Conservation (phyloP, 176 grass and related monocot genomes). For the Hordeum marinum region DNA sequence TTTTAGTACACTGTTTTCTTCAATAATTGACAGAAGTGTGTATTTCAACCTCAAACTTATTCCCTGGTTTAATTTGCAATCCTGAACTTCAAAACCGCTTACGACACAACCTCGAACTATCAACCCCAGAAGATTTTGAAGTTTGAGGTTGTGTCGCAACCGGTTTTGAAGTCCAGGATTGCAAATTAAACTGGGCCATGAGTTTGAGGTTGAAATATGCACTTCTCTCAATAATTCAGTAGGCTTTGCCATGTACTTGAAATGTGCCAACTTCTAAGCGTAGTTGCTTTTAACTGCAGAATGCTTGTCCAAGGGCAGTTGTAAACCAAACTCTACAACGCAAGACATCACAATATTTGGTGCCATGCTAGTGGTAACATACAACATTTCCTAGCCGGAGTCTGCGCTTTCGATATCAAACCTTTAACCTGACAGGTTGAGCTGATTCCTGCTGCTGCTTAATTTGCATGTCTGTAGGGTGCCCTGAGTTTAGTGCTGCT, state of each 20-base stretch:
- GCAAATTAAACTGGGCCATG: no score
- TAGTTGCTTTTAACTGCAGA: constrained; percentile 34
- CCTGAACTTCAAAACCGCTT: no score
- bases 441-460: neutral
- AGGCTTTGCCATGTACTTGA: no score
- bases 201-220: no score
- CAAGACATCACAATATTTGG: constrained; percentile 97
- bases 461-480: constrained; percentile 40
- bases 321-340: constrained; percentile 68
- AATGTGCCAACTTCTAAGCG: neutral
- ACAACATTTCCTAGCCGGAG: neutral
- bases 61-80: no score
- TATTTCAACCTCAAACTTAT: no score
- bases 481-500: constrained; percentile 60
- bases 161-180: no score
- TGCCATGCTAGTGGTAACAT: constrained; percentile 61
- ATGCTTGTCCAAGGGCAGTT: constrained; percentile 71
- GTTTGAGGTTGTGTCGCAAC: no score
- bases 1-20: neutral
- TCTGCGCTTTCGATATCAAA: constrained; percentile 2
- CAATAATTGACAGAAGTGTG: no score
- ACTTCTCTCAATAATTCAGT: no score
- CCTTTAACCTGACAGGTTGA: constrained; percentile 21
- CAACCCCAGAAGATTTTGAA: no score
- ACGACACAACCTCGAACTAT: no score